Evolutionary conservation across 2,329 filamentous ascomycete species (phyloP), one percentile per base, ranked within the genome.

Genomic region (Lachnellula hyalina): DNA sequence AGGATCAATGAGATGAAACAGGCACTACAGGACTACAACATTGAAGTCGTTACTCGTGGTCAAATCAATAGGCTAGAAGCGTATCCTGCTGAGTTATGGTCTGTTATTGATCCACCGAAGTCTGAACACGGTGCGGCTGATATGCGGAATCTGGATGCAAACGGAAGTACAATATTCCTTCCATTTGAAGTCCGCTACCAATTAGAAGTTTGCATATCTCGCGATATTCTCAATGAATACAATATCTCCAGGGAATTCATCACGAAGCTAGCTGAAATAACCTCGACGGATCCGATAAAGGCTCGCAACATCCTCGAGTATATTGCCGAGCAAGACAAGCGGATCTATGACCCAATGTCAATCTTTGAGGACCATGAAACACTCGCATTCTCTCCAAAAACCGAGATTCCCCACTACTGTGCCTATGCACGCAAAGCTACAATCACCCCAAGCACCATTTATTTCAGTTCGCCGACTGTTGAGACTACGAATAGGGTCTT

Each of bases 401-500:
- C 75, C 19, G 79, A 76, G 23, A 76, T 89, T 14, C 89, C 90
- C 0, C 71, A 78, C 11, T 87, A 95, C 65, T 96, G 90, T 65
- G 80, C 84, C 14, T 80, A 87, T 63, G 78, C 93, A 45, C 84
- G 89, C 36, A 90, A 90, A 52, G 91, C 84, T 1, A 83, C 83
- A 2, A 75, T 99, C 44, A 97, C 93, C 0, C 93, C 94, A 1
- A 93, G 89, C 0, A 90, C 86, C 2, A 80, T 97, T 12, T 85
- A 89, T 63, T 87, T 89, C 60, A 84, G 80, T 56, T 89, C 88
- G 0, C 91, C 94, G 0, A 80, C 82, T 0, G 81, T 95, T 1
- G 94, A 99, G 65, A 87, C 86, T 0, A 94, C 92, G 0, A 97
- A 99, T 66, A 82, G 94, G 1, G 85, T 99, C 1, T 77, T 96